Evolutionary conservation across 768 basidiomycete species (phyloP), one percentile per base, ranked within the genome.

Genomic region (Trametes coccinea): DNA sequence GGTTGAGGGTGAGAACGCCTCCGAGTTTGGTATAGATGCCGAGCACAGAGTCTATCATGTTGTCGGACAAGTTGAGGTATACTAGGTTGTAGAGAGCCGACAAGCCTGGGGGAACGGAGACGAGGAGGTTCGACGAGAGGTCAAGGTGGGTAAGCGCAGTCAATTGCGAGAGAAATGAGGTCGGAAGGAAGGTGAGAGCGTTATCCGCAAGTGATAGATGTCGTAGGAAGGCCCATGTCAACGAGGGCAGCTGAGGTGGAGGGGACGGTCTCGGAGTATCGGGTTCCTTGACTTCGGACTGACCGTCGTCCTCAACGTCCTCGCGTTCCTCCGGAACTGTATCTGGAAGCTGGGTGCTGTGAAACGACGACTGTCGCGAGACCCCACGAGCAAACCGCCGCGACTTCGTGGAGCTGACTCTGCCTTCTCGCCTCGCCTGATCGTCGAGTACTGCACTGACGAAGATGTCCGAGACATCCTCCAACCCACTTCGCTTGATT

Each of bases 11-110:
- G 16, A 88, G 78, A 29, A 97, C 80, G 63, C 88, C 86, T 1
- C 92, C 92, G 40, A 98, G 82, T 54, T 86, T 84, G 40, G 83
- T 83, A 70, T 94, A 91, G 60, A 97, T 92, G 31, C 92, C 90
- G 4, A 95, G 83, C 16, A 98, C 89, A 16, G 95, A 95, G 72
- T 96, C 94, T 66, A 99, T 94, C 85, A 99, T 93, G 77, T 99
- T 99, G 74, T 95, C 90, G 14, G 92, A 82, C n/a, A 99, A 84
- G 75, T 97, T 95, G 67, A 99, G 87, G n/a, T 90, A 92, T 56
- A 86, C 75, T 54, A 99, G 89, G 64, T 88, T 90, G 69, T 87
- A 84, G 27, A 99, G 83, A 5, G 79, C 71, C 14, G 86, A 82
- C 34, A 96, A 81, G 22, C 88, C 90, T 1, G 88, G 73, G 0